Evolutionary conservation across 2,329 filamentous ascomycete genomes (phyloP), one percentile per base, ranked within the genome.

Genomic region (Cytospora leucostoma): DNA sequence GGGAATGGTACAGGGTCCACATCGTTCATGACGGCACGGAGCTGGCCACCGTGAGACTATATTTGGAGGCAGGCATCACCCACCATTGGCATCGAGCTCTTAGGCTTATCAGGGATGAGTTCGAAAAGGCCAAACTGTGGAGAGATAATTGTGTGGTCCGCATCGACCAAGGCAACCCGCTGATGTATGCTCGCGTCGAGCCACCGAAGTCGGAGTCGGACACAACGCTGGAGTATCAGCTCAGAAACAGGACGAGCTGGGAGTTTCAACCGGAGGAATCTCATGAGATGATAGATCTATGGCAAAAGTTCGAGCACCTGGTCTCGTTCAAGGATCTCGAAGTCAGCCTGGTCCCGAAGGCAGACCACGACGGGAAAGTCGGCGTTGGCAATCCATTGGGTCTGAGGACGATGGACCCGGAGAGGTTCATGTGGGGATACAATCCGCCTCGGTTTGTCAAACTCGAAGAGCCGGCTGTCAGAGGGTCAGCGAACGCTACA

Each of bases 151-250:
- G n/a, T 34, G 50, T 50, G 49, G 15, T 60, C 35, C 35, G 32
- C 11, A 27, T 60, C 37, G 58, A 60, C 58, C 58, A 60, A 40
- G 49, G 58, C 8, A 35, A 47, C n/a, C 35, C 21, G 35, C 27
- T 27, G 8, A 6, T n/a, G n/a, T 19, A 4, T 2, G 40, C 5
- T 19, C 6, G 17, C 27, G 35, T 34, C n/a, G 4, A 6, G 21
- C 27, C 4, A 6, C 3, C 6, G 37, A n/a, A 8, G n/a, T 12
- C 44, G 6, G 44, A 19, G n/a, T 12, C n/a, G 7, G 44, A 47
- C 7, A 10, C 19, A 21, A 10, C n/a, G 7, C 6, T 47, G n/a
- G 44, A 47, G 44, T 10, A 17, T 21, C 2, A 53, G 17, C 58
- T 44, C 37, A 54, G 32, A 38, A 60, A 60, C 37, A 60, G 58